These are phyloP conservation scores for Naganishia vishniacii DNA, from an alignment of 768 basidiomycete species.

Conservation along the genomic window DNA sequence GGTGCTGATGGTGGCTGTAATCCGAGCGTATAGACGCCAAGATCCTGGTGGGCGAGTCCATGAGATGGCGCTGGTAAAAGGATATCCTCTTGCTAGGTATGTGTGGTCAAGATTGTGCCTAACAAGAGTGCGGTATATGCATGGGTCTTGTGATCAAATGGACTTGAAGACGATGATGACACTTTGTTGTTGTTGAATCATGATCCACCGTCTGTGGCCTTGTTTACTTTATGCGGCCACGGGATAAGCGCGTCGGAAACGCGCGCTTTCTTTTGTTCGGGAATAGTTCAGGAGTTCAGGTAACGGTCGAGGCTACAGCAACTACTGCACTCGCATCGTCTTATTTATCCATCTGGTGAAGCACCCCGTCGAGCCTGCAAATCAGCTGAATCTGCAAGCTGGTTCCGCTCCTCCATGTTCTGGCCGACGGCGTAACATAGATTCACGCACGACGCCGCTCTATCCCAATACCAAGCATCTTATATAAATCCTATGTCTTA, in stretches of 20 bases:
- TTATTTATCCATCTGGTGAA: no score
- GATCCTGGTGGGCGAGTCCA: conserved; percentile 7
- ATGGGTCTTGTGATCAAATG: neutral
- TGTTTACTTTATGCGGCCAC: neutral
- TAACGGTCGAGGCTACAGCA: no score
- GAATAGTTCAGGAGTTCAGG: no score
- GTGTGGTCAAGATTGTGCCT: neutral
- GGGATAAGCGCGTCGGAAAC: neutral
- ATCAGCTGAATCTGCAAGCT: no score
- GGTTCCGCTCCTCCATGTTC: no score
- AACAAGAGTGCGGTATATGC: conserved; percentile 13
- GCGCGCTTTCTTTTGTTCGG: neutral
- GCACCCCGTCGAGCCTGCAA: no score
- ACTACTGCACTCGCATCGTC: no score
- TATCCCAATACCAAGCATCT: neutral
- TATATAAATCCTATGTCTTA: no score
- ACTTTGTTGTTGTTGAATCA: conserved; percentile 20
- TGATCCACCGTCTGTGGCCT: neutral
- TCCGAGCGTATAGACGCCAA: conserved; percentile 10
- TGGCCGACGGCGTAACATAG: no score
- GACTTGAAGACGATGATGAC: conserved; percentile 4
- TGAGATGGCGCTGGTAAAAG: neutral
- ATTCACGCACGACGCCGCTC: no score
- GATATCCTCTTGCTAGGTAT: neutral
- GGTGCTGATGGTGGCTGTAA: conserved; percentile 2